Evolutionary conservation across 345 rosid genomes (phyloP).

Genomic region (Arabidopsis thaliana): DNA sequence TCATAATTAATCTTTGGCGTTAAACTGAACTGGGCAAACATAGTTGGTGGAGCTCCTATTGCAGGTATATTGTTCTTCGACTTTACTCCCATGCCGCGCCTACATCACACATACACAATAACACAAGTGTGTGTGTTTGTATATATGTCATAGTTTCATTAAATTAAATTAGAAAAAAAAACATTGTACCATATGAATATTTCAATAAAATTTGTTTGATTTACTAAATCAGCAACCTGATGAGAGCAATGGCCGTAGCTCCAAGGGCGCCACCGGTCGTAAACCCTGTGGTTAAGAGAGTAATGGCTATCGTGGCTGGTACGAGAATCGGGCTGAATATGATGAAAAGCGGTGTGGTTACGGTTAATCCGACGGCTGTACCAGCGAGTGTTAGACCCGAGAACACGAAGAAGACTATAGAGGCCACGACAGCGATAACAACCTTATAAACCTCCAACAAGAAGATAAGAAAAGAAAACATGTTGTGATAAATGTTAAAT

Average conservation of each 20-base stretch:
- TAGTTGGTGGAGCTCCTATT: no score
- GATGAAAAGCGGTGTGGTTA: conserved; percentile 74
- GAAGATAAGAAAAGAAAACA: conserved; percentile 16
- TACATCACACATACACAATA: background rate
- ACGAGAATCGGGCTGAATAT: conserved; percentile 82
- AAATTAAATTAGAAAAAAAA: no score
- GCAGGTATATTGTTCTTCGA: background rate
- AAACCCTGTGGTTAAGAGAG: conserved; percentile 61
- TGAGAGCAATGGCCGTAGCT: conserved; percentile 56
- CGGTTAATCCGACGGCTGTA: conserved; percentile 64
- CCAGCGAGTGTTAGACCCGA: conserved; percentile 64
- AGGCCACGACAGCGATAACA: conserved; percentile 53
- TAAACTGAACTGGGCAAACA: background rate
- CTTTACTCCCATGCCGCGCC: conserved; percentile 28
- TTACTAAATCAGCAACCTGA: conserved; percentile 65
- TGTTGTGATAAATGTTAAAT: conserved; percentile 7
- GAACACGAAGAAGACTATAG: conserved; percentile 61
- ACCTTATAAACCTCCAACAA: background rate
- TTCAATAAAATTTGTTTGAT: background rate
- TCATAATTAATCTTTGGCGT: conserved; percentile 3
- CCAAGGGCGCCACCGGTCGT: conserved; percentile 70
- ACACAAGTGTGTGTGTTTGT: no score
- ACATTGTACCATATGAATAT: background rate
- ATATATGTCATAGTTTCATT: no score
- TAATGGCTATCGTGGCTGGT: conserved; percentile 62